Base-by-base conservation (phyloP, 1,284 basidiomycete genomes). In the Mycosarcoma mackinlayi region DNA sequence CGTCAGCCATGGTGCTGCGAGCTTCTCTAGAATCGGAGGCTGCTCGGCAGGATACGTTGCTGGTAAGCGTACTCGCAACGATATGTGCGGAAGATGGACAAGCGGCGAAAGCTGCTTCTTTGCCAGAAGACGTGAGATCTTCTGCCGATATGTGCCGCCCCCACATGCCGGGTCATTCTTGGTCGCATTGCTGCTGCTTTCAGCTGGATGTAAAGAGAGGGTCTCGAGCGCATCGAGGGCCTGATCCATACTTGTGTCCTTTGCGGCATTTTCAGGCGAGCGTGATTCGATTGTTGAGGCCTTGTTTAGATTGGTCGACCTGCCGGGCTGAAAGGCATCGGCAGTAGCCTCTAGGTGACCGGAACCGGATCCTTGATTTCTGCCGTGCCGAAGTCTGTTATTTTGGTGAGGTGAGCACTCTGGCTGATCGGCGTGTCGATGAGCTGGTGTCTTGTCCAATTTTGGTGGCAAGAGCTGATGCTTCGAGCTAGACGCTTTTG, bases 1-100 rank as follows among this genome's bases (percentile, higher is more conserved):
- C 21, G 44, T 33, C 13, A 74, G 52, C 72, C 72, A 74, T 5
- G 53, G 52, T 5, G 72, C 67, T 23, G 58, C 14, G 18, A 74
- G 49, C 7, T 14, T 24, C 31, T 64, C 48, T 21, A 74, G 23
- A 6, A 41, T 38, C 8, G 72, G 72, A 19, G 59, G 14, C 11
- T 48, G 19, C 6, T 59, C 45, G 0, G 61, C 40, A 16, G 67
- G 72, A 33, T 74, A 74, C 9, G 13, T 39, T 4, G 52, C 31
- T 4, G 72, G 67, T 6, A 74, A 57, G 2, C 49, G 39, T 3
- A 71, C 53, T 14, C 50, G 44, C 37, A 74, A 18, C 2, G 44
- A 33, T 11, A 74, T 38, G 8, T 67, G 72, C 13, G 72, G 46
- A 6, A 74, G 53, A 21, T 74, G 63, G 0, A 45, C 8, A 1